A percentile compares a stretch with the other conserved stretches of the same genome.
Conservation (phyloP, 805 yeast species). For the Jamesozyma hellenica region DNA sequence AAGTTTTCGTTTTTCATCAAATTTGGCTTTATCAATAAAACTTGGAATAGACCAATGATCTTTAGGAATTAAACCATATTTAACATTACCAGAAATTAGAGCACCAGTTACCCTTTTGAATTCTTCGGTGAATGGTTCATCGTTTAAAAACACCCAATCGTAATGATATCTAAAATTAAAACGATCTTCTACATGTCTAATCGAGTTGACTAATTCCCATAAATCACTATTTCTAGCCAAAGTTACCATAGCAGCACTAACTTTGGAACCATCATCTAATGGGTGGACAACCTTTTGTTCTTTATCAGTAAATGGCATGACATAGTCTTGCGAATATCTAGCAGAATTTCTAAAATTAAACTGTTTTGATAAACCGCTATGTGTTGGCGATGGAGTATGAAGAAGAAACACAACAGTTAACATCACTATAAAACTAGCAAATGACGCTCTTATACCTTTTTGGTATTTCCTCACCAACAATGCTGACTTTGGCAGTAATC, state of each 20-base stretch:
- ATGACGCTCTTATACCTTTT: slow-evolving; percentile 19
- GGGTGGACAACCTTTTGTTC: slow-evolving; percentile 26
- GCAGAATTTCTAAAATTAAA: slow-evolving; percentile 1
- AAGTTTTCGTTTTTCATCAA: slow-evolving; percentile 35
- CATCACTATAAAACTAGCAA: slow-evolving; percentile 16
- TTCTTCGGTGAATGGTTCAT: slow-evolving; percentile 48
- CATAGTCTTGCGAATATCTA: slow-evolving; percentile 7
- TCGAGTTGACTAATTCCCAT: slow-evolving; percentile 44
- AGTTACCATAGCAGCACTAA: slow-evolving; percentile 59
- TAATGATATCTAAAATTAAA: slow-evolving; percentile 54
- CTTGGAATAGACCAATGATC: slow-evolving; percentile 66
- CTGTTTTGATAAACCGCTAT: not conserved
- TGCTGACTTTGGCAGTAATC: slow-evolving; percentile 26
- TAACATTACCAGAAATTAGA: slow-evolving; percentile 48
- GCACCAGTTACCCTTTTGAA: slow-evolving; percentile 42
- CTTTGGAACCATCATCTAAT: slow-evolving; percentile 29
- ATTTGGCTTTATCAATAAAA: slow-evolving; percentile 47
- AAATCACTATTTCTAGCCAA: slow-evolving; percentile 62
- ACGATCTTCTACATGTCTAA: slow-evolving; percentile 53
- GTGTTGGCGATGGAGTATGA: slow-evolving; percentile 4
- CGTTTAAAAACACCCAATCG: slow-evolving; percentile 76
- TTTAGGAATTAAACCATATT: slow-evolving; percentile 50
- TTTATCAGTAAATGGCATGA: slow-evolving; percentile 24
- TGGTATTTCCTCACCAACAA: slow-evolving; percentile 22
- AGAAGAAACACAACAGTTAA: slow-evolving; percentile 13